Percentiles rank a stretch among this genome's conserved stretches.
Conservation (phyloP, 306 rosid genomes). For the Spatholobus suberectus region DNA sequence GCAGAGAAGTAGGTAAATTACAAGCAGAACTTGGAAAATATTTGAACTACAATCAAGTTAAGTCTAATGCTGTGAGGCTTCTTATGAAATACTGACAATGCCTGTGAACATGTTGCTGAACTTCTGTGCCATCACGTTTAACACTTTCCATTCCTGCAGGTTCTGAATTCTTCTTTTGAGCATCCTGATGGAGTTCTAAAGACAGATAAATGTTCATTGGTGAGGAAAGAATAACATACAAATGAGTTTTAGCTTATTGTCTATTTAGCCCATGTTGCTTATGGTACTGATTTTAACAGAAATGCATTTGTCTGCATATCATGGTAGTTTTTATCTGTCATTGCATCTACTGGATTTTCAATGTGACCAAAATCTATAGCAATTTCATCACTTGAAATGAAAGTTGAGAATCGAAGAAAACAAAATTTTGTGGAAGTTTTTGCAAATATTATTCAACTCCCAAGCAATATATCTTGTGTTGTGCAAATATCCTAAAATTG, state of each 20-base stretch:
- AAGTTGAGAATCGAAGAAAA: slow-evolving; percentile 35
- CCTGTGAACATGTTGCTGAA: slow-evolving; percentile 25
- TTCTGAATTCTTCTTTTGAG: slow-evolving; percentile 54
- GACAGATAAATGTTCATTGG: slow-evolving; percentile 59
- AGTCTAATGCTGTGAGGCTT: slow-evolving; percentile 62
- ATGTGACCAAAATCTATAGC: slow-evolving; percentile 22
- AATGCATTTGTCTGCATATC: slow-evolving; percentile 21
- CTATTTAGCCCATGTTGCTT: slow-evolving; percentile 25
- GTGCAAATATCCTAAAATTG: background rate
- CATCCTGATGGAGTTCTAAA: slow-evolving; percentile 50
- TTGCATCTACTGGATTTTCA: slow-evolving; percentile 1
- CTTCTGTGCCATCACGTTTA: slow-evolving; percentile 37
- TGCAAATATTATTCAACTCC: slow-evolving; percentile 28
- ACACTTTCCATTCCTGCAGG: slow-evolving; percentile 45
- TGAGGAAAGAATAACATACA: slow-evolving; percentile 42
- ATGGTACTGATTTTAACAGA: slow-evolving; percentile 8
- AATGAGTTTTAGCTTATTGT: background rate
- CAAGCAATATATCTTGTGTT: background rate
- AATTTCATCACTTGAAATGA: background rate
- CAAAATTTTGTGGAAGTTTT: slow-evolving; percentile 1
- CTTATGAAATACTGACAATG: slow-evolving; percentile 30
- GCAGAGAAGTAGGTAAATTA: slow-evolving; percentile 71
- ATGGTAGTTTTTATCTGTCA: slow-evolving; percentile 6
- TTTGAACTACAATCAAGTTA: slow-evolving; percentile 56
- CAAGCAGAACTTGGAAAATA: slow-evolving; percentile 57